These are phyloP conservation scores for Parietaria judaica DNA, from an alignment of 306 rosid genomes.

Conservation along the genomic window DNA sequence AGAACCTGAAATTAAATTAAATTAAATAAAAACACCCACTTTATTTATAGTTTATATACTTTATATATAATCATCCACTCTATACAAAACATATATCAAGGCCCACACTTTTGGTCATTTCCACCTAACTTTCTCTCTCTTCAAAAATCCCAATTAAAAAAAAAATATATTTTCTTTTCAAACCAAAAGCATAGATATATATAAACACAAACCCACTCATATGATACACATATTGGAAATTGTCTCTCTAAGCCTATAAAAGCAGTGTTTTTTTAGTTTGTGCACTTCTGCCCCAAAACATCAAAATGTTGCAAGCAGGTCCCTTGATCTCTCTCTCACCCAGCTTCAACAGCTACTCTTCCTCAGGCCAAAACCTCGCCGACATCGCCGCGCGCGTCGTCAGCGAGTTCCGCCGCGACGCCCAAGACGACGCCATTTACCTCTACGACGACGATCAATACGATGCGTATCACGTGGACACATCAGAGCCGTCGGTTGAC, in stretches of 20 bases:
- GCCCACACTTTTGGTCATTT: slow-evolving; percentile 20
- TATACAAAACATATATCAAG: background rate
- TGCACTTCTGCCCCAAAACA: background rate
- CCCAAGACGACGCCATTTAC: slow-evolving; percentile 8
- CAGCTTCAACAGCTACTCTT: slow-evolving; percentile 61
- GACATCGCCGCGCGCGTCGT: slow-evolving; percentile 74
- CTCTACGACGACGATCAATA: slow-evolving; percentile 2
- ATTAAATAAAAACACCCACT: background rate
- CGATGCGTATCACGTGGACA: no score
- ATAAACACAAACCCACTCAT: background rate
- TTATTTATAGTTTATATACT: no score
- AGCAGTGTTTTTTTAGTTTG: background rate
- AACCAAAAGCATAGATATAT: background rate
- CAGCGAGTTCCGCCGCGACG: slow-evolving; percentile 33
- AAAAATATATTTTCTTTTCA: background rate
- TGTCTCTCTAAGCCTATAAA: background rate
- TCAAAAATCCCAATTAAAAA: background rate
- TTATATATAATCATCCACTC: background rate
- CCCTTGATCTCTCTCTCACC: slow-evolving; percentile 45
- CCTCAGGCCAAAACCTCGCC: slow-evolving; percentile 39
- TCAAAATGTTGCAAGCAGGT: slow-evolving; percentile 26
- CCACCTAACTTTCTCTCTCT: slow-evolving; percentile 17
- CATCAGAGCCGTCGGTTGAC: no score
- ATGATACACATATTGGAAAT: background rate
- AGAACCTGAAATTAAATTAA: no score